phyloP scores from a whole-genome alignment of 306 rosid species.

The peach (Prunus persica) region Prunus_persica_NCBIv2 NC_034010.1:14320001-14320500 shows the following conservation, averaged over 20 bases:
- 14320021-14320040: slow-evolving; percentile 49
- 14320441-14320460: slow-evolving; percentile 68
- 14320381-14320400: slow-evolving; percentile 94
- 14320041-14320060: slow-evolving; percentile 56
- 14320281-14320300: slow-evolving; percentile 86
- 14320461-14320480: slow-evolving; percentile 57
- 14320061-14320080: slow-evolving; percentile 47
- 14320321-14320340: slow-evolving; percentile 89
- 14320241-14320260: slow-evolving; percentile 35
- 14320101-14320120: slow-evolving; percentile 86
- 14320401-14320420: slow-evolving; percentile 86
- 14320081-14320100: slow-evolving; percentile 45
- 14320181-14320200: slow-evolving; percentile 35
- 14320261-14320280: slow-evolving; percentile 55
- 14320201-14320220: slow-evolving; percentile 28
- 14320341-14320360: slow-evolving; percentile 86
- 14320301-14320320: slow-evolving; percentile 84
- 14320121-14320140: slow-evolving; percentile 62
- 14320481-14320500: slow-evolving; percentile 66
- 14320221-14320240: slow-evolving; percentile 28
- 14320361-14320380: slow-evolving; percentile 94
- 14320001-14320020: slow-evolving; percentile 52
- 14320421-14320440: slow-evolving; percentile 62
- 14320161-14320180: slow-evolving; percentile 42
- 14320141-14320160: slow-evolving; percentile 43